These are phyloP conservation scores for Lasiodiplodia hormozganensis DNA, from an alignment of 2,329 filamentous ascomycete species.

Conservation along the genomic window DNA sequence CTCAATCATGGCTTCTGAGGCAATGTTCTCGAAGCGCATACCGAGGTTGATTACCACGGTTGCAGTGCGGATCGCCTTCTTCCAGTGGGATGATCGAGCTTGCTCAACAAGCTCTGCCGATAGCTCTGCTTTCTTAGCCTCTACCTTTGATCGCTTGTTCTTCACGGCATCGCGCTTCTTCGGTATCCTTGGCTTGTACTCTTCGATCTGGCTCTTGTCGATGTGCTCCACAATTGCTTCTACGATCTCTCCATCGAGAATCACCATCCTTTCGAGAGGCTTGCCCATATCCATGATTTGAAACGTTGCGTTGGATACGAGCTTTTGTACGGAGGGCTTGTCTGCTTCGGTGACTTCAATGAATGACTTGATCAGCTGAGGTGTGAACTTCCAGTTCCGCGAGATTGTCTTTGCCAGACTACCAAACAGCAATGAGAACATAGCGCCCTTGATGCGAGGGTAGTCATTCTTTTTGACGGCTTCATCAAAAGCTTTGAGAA, in stretches of 20 bases:
- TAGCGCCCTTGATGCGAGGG: slow-evolving; percentile 89
- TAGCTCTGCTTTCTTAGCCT: slow-evolving; percentile 80
- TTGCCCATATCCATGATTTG: slow-evolving; percentile 92
- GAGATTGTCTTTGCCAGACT: slow-evolving; percentile 86
- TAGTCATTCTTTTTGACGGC: slow-evolving; percentile 83
- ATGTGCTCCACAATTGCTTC: slow-evolving; percentile 63
- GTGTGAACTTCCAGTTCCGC: slow-evolving; percentile 93
- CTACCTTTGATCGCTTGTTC: slow-evolving; percentile 76
- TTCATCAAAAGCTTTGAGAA: slow-evolving; percentile 78
- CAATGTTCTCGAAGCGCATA: slow-evolving; percentile 88
- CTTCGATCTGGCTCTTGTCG: slow-evolving; percentile 51
- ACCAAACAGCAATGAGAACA: slow-evolving; percentile 90
- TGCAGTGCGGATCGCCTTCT: slow-evolving; percentile 87
- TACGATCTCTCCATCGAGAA: slow-evolving; percentile 75
- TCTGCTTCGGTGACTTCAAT: slow-evolving; percentile 90
- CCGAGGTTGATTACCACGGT: slow-evolving; percentile 91
- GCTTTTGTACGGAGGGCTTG: slow-evolving; percentile 90
- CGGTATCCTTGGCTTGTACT: slow-evolving; percentile 67
- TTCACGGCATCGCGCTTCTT: slow-evolving; percentile 77
- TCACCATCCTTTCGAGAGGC: slow-evolving; percentile 82
- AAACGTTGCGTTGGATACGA: slow-evolving; percentile 82
- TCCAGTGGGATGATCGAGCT: slow-evolving; percentile 89
- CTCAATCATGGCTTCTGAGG: slow-evolving; percentile 80
- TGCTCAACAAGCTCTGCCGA: slow-evolving; percentile 81
- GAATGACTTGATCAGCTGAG: slow-evolving; percentile 86